Evolutionary conservation across 2,329 filamentous ascomycete genomes (phyloP).

Genomic region (Aureobasidium musti): DNA sequence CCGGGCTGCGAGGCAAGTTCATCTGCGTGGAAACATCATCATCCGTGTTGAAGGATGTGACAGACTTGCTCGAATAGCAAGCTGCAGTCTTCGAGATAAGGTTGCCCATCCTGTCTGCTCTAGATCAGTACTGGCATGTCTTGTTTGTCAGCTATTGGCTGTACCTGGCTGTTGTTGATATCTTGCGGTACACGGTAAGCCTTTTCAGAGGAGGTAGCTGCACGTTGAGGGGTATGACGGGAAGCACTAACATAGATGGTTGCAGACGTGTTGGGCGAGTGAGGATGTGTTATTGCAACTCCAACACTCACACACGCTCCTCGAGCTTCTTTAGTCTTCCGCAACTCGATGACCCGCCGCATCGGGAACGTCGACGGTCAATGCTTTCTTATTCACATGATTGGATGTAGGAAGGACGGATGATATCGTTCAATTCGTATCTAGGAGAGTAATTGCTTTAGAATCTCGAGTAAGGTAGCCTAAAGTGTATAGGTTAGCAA

Average conservation of each 20-base stretch:
- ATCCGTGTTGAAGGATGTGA: background rate
- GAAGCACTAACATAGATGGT: background rate
- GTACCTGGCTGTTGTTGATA: background rate
- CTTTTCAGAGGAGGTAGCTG: background rate
- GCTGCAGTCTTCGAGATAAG: background rate
- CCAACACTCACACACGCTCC: background rate
- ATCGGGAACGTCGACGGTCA: background rate
- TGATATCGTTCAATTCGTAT: constrained; percentile 19
- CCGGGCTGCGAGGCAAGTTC: constrained; percentile 20
- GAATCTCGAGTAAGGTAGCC: constrained; percentile 54
- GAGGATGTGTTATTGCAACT: background rate
- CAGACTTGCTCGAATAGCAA: background rate
- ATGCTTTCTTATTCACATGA: constrained; percentile 1
- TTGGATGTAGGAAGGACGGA: background rate
- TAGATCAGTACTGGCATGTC: background rate
- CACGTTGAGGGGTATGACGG: background rate
- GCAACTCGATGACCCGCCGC: background rate
- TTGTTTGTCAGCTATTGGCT: no score
- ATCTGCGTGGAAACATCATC: background rate
- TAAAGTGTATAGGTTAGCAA: constrained; percentile 34
- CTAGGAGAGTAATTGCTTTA: constrained; percentile 36
- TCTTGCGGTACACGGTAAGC: no score
- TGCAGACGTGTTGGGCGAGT: background rate
- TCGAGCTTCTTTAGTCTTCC: background rate
- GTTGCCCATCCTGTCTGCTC: constrained; percentile 7